Percentiles rank a stretch among this genome's conserved stretches.
Evolutionary conservation across 495 filamentous ascomycete species (phyloP).

Genomic region (Neohortaea acidophila): DNA sequence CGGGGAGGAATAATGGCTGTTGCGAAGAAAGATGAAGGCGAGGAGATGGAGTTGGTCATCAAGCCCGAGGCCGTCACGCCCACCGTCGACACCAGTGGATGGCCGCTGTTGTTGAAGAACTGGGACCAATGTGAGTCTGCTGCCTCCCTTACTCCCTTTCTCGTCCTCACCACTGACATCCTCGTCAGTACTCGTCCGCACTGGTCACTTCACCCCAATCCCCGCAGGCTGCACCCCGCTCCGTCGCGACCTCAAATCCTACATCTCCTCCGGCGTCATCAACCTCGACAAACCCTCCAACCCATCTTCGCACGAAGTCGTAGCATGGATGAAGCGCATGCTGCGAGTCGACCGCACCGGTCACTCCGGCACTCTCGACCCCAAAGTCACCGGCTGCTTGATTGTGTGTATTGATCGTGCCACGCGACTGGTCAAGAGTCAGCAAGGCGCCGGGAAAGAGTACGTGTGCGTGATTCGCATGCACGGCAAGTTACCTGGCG

Average conservation of each 20-base stretch:
- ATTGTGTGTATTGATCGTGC: constrained; percentile 94
- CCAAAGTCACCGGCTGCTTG: constrained; percentile 73
- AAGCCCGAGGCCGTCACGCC: constrained; percentile 68
- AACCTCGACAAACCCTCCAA: constrained; percentile 98
- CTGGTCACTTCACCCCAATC: constrained; percentile 87
- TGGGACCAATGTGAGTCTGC: constrained; percentile 54
- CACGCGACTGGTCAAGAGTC: constrained; percentile 91
- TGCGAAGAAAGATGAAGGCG: constrained; percentile 44
- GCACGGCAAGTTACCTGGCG: constrained; percentile 82
- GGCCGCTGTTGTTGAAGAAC: constrained; percentile 86
- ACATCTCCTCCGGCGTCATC: constrained; percentile 91
- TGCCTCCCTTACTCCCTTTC: too few relatives aligned
- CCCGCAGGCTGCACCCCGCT: constrained; percentile 71
- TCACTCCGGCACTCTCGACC: constrained; percentile 93
- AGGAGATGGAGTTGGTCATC: constrained; percentile 59
- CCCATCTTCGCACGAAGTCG: constrained; percentile 93
- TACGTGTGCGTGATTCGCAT: constrained; percentile 77
- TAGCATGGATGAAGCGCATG: constrained; percentile 96
- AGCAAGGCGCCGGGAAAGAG: constrained; percentile 92
- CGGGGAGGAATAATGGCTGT: constrained; percentile 38
- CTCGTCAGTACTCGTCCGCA: constrained; percentile 62
- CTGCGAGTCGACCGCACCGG: constrained; percentile 88
- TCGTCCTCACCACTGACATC: constrained; percentile 4
- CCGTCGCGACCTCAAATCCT: constrained; percentile 86
- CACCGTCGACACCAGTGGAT: constrained; percentile 57